Evolutionary conservation across 129 eudicot genomes (phyloP).

Genomic region (sunflower (Helianthus annuus)): DNA sequence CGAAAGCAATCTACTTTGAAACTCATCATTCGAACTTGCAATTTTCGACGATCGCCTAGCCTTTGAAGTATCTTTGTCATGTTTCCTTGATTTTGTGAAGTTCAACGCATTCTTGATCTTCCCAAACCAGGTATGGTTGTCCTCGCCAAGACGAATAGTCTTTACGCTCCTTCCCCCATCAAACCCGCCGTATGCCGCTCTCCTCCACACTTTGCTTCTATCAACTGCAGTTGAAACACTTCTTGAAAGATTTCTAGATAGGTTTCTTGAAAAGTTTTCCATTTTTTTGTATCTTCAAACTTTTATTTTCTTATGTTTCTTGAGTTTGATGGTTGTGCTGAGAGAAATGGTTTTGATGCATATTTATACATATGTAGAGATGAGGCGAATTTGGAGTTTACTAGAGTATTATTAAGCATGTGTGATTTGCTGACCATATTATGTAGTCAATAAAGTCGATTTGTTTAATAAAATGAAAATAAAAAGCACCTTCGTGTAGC

Average conservation of each 20-base stretch:
- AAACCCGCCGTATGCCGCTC: conserved; percentile 18
- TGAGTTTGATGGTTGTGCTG: conserved; percentile 21
- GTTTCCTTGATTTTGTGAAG: conserved; percentile 10
- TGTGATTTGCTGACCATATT: conserved; percentile 16
- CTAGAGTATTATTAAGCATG: background rate
- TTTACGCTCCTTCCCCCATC: conserved; percentile 35
- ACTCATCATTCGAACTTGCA: conserved; percentile 19
- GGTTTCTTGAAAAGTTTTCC: conserved; percentile 32
- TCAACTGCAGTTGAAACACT: conserved; percentile 24
- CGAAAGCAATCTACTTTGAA: conserved; percentile 7
- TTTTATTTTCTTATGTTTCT: background rate
- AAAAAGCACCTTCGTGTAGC: background rate
- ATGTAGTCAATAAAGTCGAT: conserved; percentile 6
- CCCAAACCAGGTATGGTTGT: conserved; percentile 10
- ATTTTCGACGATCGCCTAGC: conserved; percentile 21
- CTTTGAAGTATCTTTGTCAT: conserved; percentile 14
- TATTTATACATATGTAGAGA: conserved; percentile 16
- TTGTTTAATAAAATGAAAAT: background rate
- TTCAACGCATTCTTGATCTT: conserved; percentile 28
- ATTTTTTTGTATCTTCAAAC: background rate
- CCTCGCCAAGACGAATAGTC: conserved; percentile 26
- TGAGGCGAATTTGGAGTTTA: background rate
- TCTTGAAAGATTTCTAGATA: conserved; percentile 28
- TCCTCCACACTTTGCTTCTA: conserved; percentile 32
- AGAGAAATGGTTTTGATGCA: conserved; percentile 14